Percentiles rank a stretch among this genome's conserved stretches.
These are phyloP conservation scores for Pseudocercospora ulei DNA, from an alignment of 2,329 filamentous ascomycete species.

Conservation along the genomic window DNA sequence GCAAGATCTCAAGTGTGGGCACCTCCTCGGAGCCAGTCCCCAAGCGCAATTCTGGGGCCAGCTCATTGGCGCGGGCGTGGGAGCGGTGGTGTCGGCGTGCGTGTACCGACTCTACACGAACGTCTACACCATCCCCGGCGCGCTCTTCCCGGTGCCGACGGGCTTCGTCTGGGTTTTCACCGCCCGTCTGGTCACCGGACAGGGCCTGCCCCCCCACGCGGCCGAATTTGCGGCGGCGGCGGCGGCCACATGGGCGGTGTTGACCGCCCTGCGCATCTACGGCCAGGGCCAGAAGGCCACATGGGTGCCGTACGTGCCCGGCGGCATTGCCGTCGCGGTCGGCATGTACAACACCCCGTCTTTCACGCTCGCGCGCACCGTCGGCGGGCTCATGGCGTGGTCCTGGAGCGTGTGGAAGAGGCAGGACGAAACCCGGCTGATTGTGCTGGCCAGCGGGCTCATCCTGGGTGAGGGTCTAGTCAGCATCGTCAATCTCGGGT, in stretches of 20 bases:
- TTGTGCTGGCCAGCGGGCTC: slow-evolving; percentile 80
- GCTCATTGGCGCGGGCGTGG: slow-evolving; percentile 76
- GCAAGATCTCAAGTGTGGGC: slow-evolving; percentile 94
- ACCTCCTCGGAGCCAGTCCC: slow-evolving; percentile 81
- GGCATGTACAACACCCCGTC: slow-evolving; percentile 98
- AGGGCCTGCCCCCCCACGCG: slow-evolving; percentile 76
- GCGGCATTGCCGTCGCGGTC: slow-evolving; percentile 90
- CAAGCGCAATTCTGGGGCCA: slow-evolving; percentile 96
- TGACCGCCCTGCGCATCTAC: slow-evolving; percentile 61
- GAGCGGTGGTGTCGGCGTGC: slow-evolving; percentile 73
- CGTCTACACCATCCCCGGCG: slow-evolving; percentile 80
- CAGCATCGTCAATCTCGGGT: slow-evolving; percentile 76
- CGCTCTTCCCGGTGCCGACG: slow-evolving; percentile 86
- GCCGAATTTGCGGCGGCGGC: slow-evolving; percentile 66
- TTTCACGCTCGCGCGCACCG: slow-evolving; percentile 79
- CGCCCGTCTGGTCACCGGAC: slow-evolving; percentile 79
- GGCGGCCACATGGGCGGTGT: slow-evolving; percentile 61
- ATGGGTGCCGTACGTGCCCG: slow-evolving; percentile 72
- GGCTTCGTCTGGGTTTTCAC: slow-evolving; percentile 98
- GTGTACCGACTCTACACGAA: slow-evolving; percentile 85
- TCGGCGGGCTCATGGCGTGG: slow-evolving; percentile 67
- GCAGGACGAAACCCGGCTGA: slow-evolving; percentile 61
- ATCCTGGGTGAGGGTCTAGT: slow-evolving; percentile 87
- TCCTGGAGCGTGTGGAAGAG: slow-evolving; percentile 58
- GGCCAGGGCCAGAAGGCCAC: slow-evolving; percentile 37